These are phyloP conservation scores for Lentinula edodes DNA, from an alignment of 768 basidiomycete species.

Conservation along the genomic window DNA sequence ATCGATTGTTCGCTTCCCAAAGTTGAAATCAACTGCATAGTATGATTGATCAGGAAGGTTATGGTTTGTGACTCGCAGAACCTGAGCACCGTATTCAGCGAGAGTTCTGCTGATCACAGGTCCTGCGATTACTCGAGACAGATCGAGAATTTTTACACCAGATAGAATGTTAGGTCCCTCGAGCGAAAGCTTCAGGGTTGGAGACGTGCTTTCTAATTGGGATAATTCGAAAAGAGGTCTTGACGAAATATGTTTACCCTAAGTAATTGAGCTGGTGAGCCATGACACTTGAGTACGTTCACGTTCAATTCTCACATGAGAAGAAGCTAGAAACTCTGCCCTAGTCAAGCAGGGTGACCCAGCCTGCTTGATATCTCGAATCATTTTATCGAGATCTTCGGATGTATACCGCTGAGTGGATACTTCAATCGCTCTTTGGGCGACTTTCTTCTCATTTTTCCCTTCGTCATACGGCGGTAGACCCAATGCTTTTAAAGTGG, in stretches of 20 bases:
- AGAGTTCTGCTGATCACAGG: conserved; percentile 3
- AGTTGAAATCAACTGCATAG: conserved; percentile 3
- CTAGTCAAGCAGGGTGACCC: not conserved
- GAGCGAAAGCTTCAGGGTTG: not conserved
- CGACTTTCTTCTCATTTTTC: not conserved
- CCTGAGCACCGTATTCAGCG: conserved; percentile 3
- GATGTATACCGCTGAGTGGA: not conserved
- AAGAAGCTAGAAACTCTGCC: conserved; percentile 3
- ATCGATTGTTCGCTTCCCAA: conserved; percentile 1
- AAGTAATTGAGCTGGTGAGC: not conserved
- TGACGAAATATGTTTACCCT: conserved; percentile 2
- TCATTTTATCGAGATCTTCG: not conserved
- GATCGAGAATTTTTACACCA: conserved; percentile 4
- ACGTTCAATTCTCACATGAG: not conserved
- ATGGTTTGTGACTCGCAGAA: not conserved
- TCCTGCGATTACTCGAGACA: conserved; percentile 3
- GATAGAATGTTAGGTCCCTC: conserved; percentile 4
- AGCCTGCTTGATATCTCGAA: not conserved
- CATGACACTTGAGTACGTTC: too few relatives aligned
- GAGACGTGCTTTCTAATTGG: conserved; percentile 2
- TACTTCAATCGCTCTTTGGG: not conserved
- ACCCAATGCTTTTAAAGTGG: not conserved
- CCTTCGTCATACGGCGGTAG: conserved; percentile 1
- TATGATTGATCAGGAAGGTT: conserved; percentile 5
- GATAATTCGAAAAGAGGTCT: conserved; percentile 2